These are phyloP conservation scores for Letharia columbiana DNA, from an alignment of 495 filamentous ascomycete genomes.

Conservation along the genomic window DNA sequence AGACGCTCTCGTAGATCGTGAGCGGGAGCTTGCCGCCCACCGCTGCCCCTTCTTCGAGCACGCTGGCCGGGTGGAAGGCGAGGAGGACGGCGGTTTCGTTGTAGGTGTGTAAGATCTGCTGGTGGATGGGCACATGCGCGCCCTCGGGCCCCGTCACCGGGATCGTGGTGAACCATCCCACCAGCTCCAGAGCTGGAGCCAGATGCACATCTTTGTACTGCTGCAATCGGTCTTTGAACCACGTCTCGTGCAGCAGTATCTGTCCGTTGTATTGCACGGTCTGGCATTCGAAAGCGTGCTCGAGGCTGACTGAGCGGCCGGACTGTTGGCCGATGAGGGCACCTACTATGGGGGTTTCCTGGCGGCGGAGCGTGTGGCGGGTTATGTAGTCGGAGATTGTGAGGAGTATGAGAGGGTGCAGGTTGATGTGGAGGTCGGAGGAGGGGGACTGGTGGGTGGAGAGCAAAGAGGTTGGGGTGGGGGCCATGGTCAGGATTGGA, in stretches of 20 bases:
- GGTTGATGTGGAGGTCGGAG: slow-evolving; percentile 69
- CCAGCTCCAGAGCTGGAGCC: slow-evolving; percentile 69
- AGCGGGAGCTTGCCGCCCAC: slow-evolving; percentile 76
- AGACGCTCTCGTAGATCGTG: slow-evolving; percentile 80
- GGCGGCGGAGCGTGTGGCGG: slow-evolving; percentile 68
- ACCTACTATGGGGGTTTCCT: slow-evolving; percentile 70
- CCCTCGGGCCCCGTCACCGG: slow-evolving; percentile 60
- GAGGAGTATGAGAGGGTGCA: slow-evolving; percentile 91
- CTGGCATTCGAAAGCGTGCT: slow-evolving; percentile 82
- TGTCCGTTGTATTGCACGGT: slow-evolving; percentile 42
- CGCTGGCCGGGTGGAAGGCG: slow-evolving; percentile 64
- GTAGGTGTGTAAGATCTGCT: slow-evolving; percentile 58
- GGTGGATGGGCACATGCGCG: slow-evolving; percentile 63
- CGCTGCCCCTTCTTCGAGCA: slow-evolving; percentile 30
- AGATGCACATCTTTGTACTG: slow-evolving; percentile 92
- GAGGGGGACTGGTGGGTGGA: slow-evolving; percentile 59
- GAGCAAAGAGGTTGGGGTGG: slow-evolving; percentile 36
- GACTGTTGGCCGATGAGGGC: slow-evolving; percentile 83
- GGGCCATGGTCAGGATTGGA: background rate
- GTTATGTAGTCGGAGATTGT: slow-evolving; percentile 96
- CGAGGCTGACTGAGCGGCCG: slow-evolving; percentile 82
- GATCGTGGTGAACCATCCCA: slow-evolving; percentile 90
- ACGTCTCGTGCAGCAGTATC: slow-evolving; percentile 50
- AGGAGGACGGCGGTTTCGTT: slow-evolving; percentile 87
- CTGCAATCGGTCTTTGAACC: slow-evolving; percentile 72